Percentiles rank a stretch among this genome's conserved stretches.
These are phyloP conservation scores for Brassica balearica DNA, from an alignment of 441 rosid species.

Conservation along the genomic window DNA sequence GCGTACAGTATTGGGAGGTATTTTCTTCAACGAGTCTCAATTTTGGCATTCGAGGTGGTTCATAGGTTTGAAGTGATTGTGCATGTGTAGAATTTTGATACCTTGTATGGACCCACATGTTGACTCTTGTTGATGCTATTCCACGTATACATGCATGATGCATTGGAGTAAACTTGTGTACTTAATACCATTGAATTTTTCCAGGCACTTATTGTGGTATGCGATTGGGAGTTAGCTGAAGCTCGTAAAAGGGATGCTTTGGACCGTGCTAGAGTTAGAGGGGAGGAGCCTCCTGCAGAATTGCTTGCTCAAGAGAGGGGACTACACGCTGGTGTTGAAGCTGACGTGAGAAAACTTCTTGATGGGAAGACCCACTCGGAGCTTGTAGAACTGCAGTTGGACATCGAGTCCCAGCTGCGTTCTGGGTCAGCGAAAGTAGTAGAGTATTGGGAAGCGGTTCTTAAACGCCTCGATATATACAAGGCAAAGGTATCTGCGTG, in stretches of 20 bases:
- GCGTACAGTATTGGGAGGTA: constrained; percentile 92
- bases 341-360: constrained; percentile 73
- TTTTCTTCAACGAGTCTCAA: constrained; percentile 9
- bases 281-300: constrained; percentile 93
- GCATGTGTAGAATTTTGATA: constrained; percentile 5
- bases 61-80: constrained; percentile 27
- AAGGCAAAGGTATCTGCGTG: constrained; percentile 75
- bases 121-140: constrained; percentile 17
- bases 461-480: constrained; percentile 85
- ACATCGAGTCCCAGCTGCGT: constrained; percentile 82
- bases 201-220: constrained; percentile 89
- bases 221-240: constrained; percentile 97
- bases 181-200: constrained; percentile 18
- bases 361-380: constrained; percentile 81
- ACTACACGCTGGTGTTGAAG: constrained; percentile 85
- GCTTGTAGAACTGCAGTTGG: constrained; percentile 65
- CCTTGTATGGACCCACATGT: constrained; percentile 14
- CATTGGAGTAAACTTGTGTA: constrained; percentile 11
- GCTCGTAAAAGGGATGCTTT: constrained; percentile 86
- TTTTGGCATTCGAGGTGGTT: constrained; percentile 3
- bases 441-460: constrained; percentile 96
- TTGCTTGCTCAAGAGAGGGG: constrained; percentile 95
- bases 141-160: constrained; percentile 7
- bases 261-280: constrained; percentile 92
- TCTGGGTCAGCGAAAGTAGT: constrained; percentile 95